A percentile compares a stretch with the other conserved stretches of the same genome.
Evolutionary conservation across 164 flowering plant genomes (phyloP).

Genomic region (Berberis thunbergii): DNA sequence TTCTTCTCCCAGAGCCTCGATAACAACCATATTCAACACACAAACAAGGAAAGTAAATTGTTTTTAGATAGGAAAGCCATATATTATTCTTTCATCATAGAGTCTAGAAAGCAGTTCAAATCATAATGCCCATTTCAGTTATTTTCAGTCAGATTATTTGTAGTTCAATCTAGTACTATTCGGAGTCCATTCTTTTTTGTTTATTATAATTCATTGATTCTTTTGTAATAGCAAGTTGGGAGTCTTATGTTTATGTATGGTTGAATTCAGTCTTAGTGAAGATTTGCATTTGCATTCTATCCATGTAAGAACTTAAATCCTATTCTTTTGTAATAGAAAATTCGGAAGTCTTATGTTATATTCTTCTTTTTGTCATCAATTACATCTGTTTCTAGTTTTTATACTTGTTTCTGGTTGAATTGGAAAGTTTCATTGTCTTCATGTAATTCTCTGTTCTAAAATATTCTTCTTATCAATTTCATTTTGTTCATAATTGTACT

Average conservation of each 20-base stretch:
- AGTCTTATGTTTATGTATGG: not conserved
- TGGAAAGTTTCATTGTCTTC: no score
- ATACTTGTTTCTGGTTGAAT: no score
- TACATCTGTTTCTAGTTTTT: no score
- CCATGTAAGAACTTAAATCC: no score
- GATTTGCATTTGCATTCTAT: not conserved
- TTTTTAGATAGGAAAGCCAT: conserved; percentile 39
- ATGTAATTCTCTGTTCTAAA: no score
- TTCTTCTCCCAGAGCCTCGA: conserved; percentile 3
- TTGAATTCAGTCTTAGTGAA: not conserved
- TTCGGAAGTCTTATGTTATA: no score
- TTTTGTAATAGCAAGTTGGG: conserved; percentile 16
- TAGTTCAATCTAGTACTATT: conserved; percentile 2
- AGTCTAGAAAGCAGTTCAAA: conserved; percentile 5
- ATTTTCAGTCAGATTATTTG: not conserved
- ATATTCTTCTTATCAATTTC: no score
- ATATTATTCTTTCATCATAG: conserved; percentile 47
- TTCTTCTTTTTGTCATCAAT: no score
- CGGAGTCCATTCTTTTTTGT: conserved; percentile 7
- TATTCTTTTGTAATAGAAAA: no score
- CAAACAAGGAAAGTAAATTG: conserved; percentile 27
- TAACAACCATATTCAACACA: not conserved
- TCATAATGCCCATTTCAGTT: not conserved
- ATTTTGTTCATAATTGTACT: no score
- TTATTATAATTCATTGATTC: conserved; percentile 38